Conservation (phyloP, 495 filamentous ascomycete species). For the Lindgomyces ingoldianus region DNA sequence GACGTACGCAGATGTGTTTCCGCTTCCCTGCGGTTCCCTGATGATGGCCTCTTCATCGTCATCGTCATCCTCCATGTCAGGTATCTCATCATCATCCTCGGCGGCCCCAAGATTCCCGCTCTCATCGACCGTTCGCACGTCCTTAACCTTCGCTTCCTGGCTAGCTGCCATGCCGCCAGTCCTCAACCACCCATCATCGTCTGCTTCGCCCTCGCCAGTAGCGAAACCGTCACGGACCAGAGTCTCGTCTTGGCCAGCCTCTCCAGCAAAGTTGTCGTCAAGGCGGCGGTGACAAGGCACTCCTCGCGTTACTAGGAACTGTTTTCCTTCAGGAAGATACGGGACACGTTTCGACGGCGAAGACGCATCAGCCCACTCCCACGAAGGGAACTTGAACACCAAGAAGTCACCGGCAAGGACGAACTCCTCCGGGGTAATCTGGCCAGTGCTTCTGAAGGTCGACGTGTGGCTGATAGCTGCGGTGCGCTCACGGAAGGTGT, state of each 20-base stretch:
- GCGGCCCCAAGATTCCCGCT: constrained; percentile 72
- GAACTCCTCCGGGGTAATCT: constrained; percentile 98
- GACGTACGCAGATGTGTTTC: constrained; percentile 66
- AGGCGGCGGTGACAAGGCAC: constrained; percentile 90
- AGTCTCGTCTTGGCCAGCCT: constrained; percentile 79
- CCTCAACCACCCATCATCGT: constrained; percentile 86
- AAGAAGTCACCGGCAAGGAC: constrained; percentile 94
- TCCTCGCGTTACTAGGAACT: constrained; percentile 91
- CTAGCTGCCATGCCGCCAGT: constrained; percentile 75
- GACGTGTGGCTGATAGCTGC: constrained; percentile 85
- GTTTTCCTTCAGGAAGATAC: constrained; percentile 86
- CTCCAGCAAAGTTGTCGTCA: constrained; percentile 88
- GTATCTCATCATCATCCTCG: constrained; percentile 78
- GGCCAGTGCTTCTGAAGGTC: constrained; percentile 87
- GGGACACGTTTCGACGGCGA: constrained; percentile 70
- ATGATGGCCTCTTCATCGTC: constrained; percentile 99
- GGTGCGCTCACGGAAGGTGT: constrained; percentile 74
- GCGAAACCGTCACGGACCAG: constrained; percentile 75
- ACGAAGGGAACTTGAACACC: constrained; percentile 98
- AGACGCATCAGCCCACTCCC: constrained; percentile 94
- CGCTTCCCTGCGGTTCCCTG: constrained; percentile 62
- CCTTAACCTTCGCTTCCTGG: constrained; percentile 70
- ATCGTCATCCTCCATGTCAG: constrained; percentile 97
- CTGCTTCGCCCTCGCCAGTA: constrained; percentile 52
- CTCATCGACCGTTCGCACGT: constrained; percentile 86